Conservation (phyloP, 2,329 filamentous ascomycete species). For the Hortaea werneckii region DNA sequence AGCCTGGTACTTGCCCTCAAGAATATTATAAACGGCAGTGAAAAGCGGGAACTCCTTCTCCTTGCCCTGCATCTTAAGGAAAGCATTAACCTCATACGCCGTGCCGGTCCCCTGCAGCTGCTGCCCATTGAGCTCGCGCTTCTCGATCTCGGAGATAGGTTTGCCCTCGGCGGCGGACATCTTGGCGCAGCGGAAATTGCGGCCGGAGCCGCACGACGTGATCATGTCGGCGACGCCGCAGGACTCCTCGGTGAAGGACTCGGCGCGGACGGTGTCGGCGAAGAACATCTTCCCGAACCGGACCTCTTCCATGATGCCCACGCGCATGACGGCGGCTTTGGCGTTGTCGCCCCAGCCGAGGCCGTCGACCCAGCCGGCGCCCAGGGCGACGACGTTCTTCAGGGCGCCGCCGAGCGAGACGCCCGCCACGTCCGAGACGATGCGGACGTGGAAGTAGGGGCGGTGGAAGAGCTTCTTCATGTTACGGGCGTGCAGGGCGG, state of each 20-base stretch:
- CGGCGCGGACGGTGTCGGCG: constrained; percentile 63
- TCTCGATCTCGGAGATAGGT: constrained; percentile 77
- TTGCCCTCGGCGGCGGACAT: constrained; percentile 71
- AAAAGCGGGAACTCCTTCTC: constrained; percentile 86
- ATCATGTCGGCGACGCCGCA: constrained; percentile 93
- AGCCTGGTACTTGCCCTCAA: constrained; percentile 65
- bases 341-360: constrained; percentile 97
- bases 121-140: constrained; percentile 85
- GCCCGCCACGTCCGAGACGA: constrained; percentile 91
- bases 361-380: constrained; percentile 89
- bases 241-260: constrained; percentile 93
- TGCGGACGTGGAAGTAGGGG: constrained; percentile 92
- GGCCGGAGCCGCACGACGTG: constrained; percentile 81
- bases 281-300: constrained; percentile 94
- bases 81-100: constrained; percentile 80
- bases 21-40: constrained; percentile 73
- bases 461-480: constrained; percentile 85
- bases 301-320: constrained; percentile 92
- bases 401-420: constrained; percentile 89
- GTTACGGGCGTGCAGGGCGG: constrained; percentile 72
- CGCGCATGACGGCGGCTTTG: constrained; percentile 96
- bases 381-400: constrained; percentile 93
- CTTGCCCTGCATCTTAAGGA: constrained; percentile 66
- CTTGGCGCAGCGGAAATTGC: constrained; percentile 91
- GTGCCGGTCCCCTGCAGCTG: constrained; percentile 92